phyloP scores from a whole-genome alignment of 2,329 filamentous ascomycete species.

The Claviceps citrina region DNA sequence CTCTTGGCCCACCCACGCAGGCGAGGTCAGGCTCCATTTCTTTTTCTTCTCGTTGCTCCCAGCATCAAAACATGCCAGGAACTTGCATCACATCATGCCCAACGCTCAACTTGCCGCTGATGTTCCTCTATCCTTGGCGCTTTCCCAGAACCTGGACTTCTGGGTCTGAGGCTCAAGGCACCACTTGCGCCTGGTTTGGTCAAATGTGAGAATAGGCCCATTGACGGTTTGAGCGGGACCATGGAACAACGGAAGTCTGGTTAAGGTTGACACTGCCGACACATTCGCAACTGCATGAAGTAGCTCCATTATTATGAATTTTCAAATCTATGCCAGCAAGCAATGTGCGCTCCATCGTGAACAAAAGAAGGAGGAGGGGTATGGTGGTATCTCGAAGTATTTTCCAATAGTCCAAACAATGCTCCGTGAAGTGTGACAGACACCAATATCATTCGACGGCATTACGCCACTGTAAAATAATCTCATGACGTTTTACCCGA shows the following conservation, averaged over 20 bases:
- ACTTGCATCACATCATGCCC: not conserved
- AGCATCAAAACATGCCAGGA: not conserved
- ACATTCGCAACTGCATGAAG: too few species aligned
- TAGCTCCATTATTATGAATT: constrained; percentile 7
- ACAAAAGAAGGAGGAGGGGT: constrained; percentile 10
- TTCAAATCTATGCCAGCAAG: constrained; percentile 4
- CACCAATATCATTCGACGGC: constrained; percentile 7
- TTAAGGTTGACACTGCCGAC: too few species aligned
- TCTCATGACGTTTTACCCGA: not conserved
- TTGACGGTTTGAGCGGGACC: not conserved
- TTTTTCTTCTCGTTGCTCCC: not conserved
- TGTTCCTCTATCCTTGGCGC: not conserved
- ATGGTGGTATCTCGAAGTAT: constrained; percentile 22
- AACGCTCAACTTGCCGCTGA: not conserved
- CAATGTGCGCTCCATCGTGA: constrained; percentile 6
- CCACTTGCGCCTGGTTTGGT: not conserved
- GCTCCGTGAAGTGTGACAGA: constrained; percentile 10
- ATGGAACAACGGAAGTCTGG: too few species aligned
- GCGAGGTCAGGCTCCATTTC: constrained; percentile 2
- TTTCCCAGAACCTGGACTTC: too few species aligned
- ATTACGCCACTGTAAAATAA: constrained; percentile 9
- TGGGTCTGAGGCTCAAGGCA: too few species aligned
- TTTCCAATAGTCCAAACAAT: constrained; percentile 14
- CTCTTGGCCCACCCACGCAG: not conserved
- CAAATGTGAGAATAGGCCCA: not conserved